Percentiles rank a stretch among this genome's conserved stretches.
Evolutionary conservation across 2,329 filamentous ascomycete genomes (phyloP).

Genomic region (Sporothrix variecibatus): DNA sequence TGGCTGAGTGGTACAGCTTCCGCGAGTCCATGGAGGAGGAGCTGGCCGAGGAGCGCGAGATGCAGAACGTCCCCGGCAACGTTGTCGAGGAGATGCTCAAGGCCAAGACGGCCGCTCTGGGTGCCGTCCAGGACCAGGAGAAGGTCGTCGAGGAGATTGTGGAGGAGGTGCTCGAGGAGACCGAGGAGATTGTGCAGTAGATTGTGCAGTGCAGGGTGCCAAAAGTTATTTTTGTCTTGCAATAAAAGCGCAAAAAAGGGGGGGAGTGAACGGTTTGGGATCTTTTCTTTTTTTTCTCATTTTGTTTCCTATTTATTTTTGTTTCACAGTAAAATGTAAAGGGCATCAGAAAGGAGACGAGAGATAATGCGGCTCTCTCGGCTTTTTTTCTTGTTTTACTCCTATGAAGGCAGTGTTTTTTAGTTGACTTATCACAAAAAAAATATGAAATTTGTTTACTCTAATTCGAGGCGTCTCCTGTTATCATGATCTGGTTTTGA

Average conservation of each 20-base stretch:
- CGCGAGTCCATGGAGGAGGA: constrained; percentile 72
- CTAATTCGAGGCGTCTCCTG: neutral
- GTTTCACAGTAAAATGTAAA: neutral
- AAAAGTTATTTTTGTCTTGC: no score
- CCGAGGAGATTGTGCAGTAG: constrained; percentile 68
- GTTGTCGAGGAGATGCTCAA: constrained; percentile 63
- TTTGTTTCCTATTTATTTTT: neutral
- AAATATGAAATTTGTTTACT: constrained; percentile 13
- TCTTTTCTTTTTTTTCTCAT: neutral
- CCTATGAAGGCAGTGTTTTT: neutral
- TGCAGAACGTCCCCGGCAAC: constrained; percentile 65
- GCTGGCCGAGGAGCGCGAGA: constrained; percentile 69
- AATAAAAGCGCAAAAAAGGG: neutral
- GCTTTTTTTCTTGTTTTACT: neutral
- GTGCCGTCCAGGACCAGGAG: constrained; percentile 68
- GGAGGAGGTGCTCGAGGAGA: constrained; percentile 82
- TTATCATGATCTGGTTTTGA: neutral
- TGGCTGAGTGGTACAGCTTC: constrained; percentile 90
- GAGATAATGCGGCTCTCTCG: constrained; percentile 7
- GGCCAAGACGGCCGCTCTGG: constrained; percentile 54
- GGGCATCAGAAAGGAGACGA: neutral
- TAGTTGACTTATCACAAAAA: neutral
- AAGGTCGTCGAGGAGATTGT: constrained; percentile 85
- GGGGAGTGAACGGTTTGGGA: neutral
- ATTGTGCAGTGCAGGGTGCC: neutral